Evolutionary conservation across 1,284 basidiomycete genomes (phyloP).

Genomic region (Ganoderma resinaceum): DNA sequence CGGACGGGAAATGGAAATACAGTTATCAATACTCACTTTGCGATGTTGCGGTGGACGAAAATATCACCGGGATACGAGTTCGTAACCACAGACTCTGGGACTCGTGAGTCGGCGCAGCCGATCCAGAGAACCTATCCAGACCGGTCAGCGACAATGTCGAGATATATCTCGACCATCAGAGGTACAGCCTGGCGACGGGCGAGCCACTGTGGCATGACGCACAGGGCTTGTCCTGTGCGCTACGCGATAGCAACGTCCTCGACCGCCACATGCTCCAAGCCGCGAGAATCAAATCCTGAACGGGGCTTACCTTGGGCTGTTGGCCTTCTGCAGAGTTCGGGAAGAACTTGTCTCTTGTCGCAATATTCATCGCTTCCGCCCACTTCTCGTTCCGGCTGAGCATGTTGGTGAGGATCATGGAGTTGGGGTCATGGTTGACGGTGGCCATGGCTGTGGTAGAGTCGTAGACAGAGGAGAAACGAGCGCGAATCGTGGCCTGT

Average conservation of each 20-base stretch:
- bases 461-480: background rate
- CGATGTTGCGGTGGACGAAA: conserved; percentile 74
- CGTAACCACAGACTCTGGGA: conserved; percentile 64
- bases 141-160: conserved; percentile 9
- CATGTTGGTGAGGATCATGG: conserved; percentile 7
- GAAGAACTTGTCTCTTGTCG: conserved; percentile 59
- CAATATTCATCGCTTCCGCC: conserved; percentile 7
- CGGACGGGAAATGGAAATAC: conserved; percentile 24
- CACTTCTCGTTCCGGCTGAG: conserved; percentile 8
- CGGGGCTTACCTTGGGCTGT: conserved; percentile 64
- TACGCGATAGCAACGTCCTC: background rate
- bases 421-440: background rate
- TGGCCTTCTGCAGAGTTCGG: conserved; percentile 68
- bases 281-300: too few relatives aligned
- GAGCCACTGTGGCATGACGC: background rate
- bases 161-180: conserved; percentile 3
- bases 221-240: conserved; percentile 3
- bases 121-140: conserved; percentile 69
- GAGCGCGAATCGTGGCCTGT: background rate
- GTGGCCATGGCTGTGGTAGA: background rate
- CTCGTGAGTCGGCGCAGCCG: conserved; percentile 75
- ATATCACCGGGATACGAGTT: conserved; percentile 69
- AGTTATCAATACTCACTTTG: conserved; percentile 60
- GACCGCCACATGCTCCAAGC: background rate
- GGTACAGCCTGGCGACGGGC: background rate